Evolutionary conservation across 495 filamentous ascomycete genomes (phyloP), one percentile per base, ranked within the genome.

Genomic region (Penicillium parvum): DNA sequence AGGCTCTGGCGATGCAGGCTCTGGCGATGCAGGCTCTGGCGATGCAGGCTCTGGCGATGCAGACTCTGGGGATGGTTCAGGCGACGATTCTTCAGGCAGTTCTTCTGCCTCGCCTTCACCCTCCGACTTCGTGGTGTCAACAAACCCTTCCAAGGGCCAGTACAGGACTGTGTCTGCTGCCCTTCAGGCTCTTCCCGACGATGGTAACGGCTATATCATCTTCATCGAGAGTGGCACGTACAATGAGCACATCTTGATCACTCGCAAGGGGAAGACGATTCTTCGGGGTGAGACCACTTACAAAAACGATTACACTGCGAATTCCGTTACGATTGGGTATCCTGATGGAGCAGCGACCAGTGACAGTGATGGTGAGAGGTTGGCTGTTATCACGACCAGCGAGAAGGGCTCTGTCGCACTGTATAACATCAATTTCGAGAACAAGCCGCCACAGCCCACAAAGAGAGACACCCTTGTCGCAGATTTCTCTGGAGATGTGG

Each of bases 221-320:
- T 50, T 35, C 29, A 29, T 50, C 21, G 44, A 21, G 47, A 28
- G 20, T 9, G 47, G 47, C 11, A 50, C 47, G 17, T 50, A 50
- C 35, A 44, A 34, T 14, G 47, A 50, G 21, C 47, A 50, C 12
- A 44, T 50, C 21, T 50, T 40, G 1, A 36, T 50, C 17, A 50
- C 47, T 40, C 47, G 47, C 14, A 40, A 16, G 3, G 47, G 47
- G 14, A 39, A 40, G 47, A 50, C 47, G 11, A 44, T 50, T 37
- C 19, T 50, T 17, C 47, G 47, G 3, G 47, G 47, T 35, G 34
- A 50, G 17, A 50, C 47, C 5, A 32, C 15, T 7, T 50, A 29
- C 23, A 40, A 44, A 22, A 50, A 50, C 28, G 47, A 50, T 25
- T 50, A 50, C n/a, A 50, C 47, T 5, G 28, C 34, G n/a, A 48